Base-by-base conservation (phyloP, 495 filamentous ascomycete species). In the Daldinia bambusicola region DNA sequence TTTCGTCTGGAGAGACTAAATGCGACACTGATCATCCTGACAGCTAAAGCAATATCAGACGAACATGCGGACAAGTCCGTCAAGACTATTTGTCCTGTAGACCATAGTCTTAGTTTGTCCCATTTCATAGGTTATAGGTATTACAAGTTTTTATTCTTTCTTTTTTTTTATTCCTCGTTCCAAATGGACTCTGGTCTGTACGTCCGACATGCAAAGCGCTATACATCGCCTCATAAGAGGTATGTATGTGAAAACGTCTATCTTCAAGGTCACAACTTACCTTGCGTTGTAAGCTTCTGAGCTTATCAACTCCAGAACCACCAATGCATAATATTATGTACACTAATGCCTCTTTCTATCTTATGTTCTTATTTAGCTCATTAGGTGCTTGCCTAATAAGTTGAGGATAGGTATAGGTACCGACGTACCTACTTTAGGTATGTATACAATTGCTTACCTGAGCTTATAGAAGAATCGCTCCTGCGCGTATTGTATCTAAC, bases 371-470 rank as follows among this genome's bases (percentile, higher is more conserved):
- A 3, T n/a, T 61, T 34, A 30, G 36, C 38, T 34, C 63, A 66
- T 70, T 37, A 37, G 34, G 16, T 52, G 34, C 22, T 52, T 66
- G 31, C 55, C 18, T 48, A 30, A 30, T 55, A 32, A 13, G 34
- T 32, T 2, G 26, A 26, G 26, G 26, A 26, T 26, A n/a, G n/a
- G n/a, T n/a, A n/a, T n/a, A n/a, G n/a, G n/a, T n/a, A n/a, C n/a
- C n/a, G n/a, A n/a, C n/a, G n/a, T n/a, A n/a, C n/a, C n/a, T n/a
- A 26, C 26, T 3, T 26, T 26, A 37, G 38, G 48, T 66, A 51
- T 13, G 7, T 37, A 48, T 22, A 45, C 16, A n/a, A 2, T 7
- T 3, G 41, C 41, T 45, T 45, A 45, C 41, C 41, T 45, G 41
- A 45, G 41, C 41, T 9, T 2, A 45, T 20, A 45, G 41, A 20